Evolutionary conservation across 2,329 filamentous ascomycete species (phyloP), one percentile per base, ranked within the genome.

Genomic region (Aspergillus sojae): DNA sequence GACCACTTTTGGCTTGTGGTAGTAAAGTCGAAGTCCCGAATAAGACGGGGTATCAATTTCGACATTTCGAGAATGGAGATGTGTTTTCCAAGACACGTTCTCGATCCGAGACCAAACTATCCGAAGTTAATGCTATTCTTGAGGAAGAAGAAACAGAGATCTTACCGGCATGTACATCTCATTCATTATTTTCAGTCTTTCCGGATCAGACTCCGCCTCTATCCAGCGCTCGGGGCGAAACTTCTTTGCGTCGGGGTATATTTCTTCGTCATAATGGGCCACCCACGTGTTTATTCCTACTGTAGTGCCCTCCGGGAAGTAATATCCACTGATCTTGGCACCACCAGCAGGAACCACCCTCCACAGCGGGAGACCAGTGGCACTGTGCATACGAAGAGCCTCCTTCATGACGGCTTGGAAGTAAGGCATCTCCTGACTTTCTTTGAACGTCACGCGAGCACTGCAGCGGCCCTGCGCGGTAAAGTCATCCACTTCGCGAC

Each of bases 321-420:
- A 78, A 9, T 72, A 76, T 48, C 77, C 75, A 1, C 75, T 75
- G 6, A 86, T 75, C 6, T 78, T 75, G 0, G 76, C 74, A 0
- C 85, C 84, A 0, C 76, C 79, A 2, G 75, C 61, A 0, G 84
- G 82, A 0, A 85, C 83, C 0, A 80, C 75, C 5, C 85, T 78
- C 69, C 82, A 81, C n/a, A 86, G 71, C 3, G 83, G 80, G 12
- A 86, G 71, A 4, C 82, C 83, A 0, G 80, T 79, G 0, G 83
- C 80, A 1, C 84, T 78, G 57, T 85, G 81, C 23, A 87, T 72
- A 16, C 85, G 80, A 21, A 86, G 71, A 0, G 82, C 81, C 68
- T 87, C 85, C 58, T 85, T 85, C 45, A 87, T 81, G 3, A 82
- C 79, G 0, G 84, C 84, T 63, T 86, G 80, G 19, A 86, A 75